phyloP scores from a whole-genome alignment of 2,329 filamentous ascomycete species.

The Epichloe amarillans region DNA sequence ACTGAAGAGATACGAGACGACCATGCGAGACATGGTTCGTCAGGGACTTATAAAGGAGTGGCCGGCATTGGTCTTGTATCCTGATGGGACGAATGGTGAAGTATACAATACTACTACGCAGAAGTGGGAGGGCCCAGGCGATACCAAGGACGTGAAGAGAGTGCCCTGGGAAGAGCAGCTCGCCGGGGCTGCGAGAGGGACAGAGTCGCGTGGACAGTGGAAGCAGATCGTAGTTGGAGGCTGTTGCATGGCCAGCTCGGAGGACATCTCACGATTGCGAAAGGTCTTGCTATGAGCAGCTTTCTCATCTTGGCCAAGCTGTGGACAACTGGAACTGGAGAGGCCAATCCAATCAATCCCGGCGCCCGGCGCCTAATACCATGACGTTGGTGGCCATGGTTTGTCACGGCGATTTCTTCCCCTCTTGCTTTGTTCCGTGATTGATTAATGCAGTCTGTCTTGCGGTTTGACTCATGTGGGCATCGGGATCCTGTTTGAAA shows the following conservation, averaged over 20 bases:
- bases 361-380: conserved; percentile 45
- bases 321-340: conserved; percentile 20
- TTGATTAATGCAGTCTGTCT: too few relatives aligned
- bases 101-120: conserved; percentile 52
- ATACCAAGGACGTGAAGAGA: conserved; percentile 8
- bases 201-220: conserved; percentile 27
- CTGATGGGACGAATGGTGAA: conserved; percentile 55
- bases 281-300: background rate
- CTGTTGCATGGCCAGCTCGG: conserved; percentile 35
- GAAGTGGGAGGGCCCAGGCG: conserved; percentile 38
- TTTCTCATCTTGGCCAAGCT: too few relatives aligned
- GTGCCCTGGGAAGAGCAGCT: conserved; percentile 34
- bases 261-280: conserved; percentile 21
- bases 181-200: conserved; percentile 24
- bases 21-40: conserved; percentile 24
- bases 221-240: conserved; percentile 35
- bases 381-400: conserved; percentile 48
- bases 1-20: conserved; percentile 40
- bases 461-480: too few relatives aligned
- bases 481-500: too few relatives aligned
- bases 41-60: conserved; percentile 22
- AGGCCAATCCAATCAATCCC: conserved; percentile 53
- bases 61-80: conserved; percentile 50
- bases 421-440: too few relatives aligned
- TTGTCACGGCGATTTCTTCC: background rate